Evolutionary conservation across 192 early-diverging fungal species (phyloP).

Genomic region (Coemansia sp.): DNA sequence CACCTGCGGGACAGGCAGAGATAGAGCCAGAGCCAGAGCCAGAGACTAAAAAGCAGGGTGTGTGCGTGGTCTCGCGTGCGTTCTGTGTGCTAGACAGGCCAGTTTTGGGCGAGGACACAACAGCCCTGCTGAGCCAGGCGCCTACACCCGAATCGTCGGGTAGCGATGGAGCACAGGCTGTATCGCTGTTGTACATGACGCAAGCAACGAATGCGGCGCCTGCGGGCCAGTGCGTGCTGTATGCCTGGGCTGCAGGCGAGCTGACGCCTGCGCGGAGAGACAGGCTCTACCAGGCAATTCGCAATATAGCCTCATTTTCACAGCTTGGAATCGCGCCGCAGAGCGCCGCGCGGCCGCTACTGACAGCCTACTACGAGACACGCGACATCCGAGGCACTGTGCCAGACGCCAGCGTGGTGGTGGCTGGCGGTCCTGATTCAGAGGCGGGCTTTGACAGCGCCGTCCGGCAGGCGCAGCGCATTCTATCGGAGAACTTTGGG

Average conservation of each 20-base stretch:
- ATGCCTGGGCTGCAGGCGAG: slow-evolving; percentile 19
- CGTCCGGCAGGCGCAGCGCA: slow-evolving; percentile 5
- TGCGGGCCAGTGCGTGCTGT: slow-evolving; percentile 14
- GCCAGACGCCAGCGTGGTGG: neutral
- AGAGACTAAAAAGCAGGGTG: no score
- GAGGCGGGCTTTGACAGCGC: slow-evolving; percentile 23
- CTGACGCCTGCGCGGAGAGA: neutral
- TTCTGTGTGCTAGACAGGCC: slow-evolving; percentile 48
- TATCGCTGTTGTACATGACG: slow-evolving; percentile 37
- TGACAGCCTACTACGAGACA: slow-evolving; percentile 14
- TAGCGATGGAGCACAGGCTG: neutral
- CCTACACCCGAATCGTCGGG: no score
- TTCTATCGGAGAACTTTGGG: neutral
- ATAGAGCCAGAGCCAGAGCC: no score
- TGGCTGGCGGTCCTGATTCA: slow-evolving; percentile 10
- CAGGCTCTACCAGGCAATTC: neutral
- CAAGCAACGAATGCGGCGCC: slow-evolving; percentile 28
- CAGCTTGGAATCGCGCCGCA: neutral
- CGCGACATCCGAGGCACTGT: slow-evolving; percentile 7
- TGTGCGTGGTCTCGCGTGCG: slow-evolving; percentile 45
- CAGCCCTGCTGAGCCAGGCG: slow-evolving; percentile 12
- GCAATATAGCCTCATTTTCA: slow-evolving; percentile 9
- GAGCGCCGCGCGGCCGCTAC: slow-evolving; percentile 4
- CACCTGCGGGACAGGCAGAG: slow-evolving; percentile 17
- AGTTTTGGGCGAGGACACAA: slow-evolving; percentile 34